phyloP scores from a whole-genome alignment of 1,284 basidiomycete species.

The Pterulicium gracile region DNA sequence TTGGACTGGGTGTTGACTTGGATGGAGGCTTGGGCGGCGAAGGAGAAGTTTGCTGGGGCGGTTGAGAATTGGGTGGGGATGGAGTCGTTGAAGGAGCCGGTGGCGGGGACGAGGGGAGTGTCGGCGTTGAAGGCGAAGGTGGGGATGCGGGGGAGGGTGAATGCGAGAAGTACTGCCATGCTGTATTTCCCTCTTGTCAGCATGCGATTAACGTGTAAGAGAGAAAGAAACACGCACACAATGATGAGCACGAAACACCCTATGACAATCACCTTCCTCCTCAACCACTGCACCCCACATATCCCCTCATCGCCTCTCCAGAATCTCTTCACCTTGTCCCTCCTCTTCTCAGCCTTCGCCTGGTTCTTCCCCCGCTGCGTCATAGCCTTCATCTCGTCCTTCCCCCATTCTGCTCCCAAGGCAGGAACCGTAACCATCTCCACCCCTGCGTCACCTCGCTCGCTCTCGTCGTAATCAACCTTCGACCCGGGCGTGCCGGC shows the following conservation, averaged over 20 bases:
- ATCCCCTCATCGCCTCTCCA: constrained; percentile 62
- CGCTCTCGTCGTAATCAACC: constrained; percentile 24
- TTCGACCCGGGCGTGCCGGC: constrained; percentile 17
- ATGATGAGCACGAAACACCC: constrained; percentile 49
- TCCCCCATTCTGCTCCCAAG: constrained; percentile 79
- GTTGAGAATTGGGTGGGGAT: constrained; percentile 58
- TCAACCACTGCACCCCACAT: constrained; percentile 64
- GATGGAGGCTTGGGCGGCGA: constrained; percentile 63
- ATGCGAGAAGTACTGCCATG: constrained; percentile 55
- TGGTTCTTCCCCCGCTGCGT: constrained; percentile 59
- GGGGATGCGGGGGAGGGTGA: constrained; percentile 76
- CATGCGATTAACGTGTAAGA: too few species aligned
- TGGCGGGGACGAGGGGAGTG: constrained; percentile 49
- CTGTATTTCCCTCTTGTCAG: too few species aligned
- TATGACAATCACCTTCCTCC: constrained; percentile 57
- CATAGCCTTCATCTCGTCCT: constrained; percentile 64
- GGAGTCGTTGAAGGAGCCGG: constrained; percentile 38
- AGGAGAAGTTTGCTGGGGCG: constrained; percentile 76
- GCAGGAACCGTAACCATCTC: constrained; percentile 85
- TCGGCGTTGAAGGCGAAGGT: constrained; percentile 47
- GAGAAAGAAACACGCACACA: constrained; percentile 39
- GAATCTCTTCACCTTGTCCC: constrained; percentile 55
- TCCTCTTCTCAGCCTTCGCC: constrained; percentile 42
- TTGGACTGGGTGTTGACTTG: constrained; percentile 64
- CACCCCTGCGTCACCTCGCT: constrained; percentile 31